Conservation (phyloP, 352 stramenopile genomes). For the Aphanomyces astaci region DNA sequence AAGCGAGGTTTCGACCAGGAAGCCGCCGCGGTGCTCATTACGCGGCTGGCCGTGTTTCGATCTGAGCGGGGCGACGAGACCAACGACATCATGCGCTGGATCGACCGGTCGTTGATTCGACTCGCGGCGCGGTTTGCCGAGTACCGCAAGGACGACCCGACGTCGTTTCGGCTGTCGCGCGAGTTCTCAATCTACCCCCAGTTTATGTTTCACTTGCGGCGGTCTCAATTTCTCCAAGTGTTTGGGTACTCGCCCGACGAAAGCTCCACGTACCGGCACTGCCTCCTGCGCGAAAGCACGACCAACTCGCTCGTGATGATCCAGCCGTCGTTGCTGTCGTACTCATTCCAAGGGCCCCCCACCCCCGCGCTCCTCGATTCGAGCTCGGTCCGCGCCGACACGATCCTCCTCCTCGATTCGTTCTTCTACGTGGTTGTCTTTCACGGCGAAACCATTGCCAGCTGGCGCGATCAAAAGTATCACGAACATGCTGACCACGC, state of each 20-base stretch:
- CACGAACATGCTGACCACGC: conserved; percentile 93
- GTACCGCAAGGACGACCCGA: conserved; percentile 97
- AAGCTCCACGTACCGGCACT: conserved; percentile 94
- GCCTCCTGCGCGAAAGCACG: conserved; percentile 91
- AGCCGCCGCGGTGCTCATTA: conserved; percentile 94
- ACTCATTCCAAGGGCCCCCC: conserved; percentile 91
- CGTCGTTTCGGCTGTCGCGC: conserved; percentile 91
- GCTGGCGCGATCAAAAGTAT: conserved; percentile 96
- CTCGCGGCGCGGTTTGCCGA: conserved; percentile 98
- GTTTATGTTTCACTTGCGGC: conserved; percentile 99
- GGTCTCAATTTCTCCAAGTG: conserved; percentile 98
- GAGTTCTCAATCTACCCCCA: conserved; percentile 99
- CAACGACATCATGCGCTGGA: conserved; percentile 84
- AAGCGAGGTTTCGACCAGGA: conserved; percentile 98
- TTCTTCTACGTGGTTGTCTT: conserved; percentile 99
- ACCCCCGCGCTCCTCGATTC: conserved; percentile 86
- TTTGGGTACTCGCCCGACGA: conserved; percentile 99
- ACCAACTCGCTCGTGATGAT: conserved; percentile 99
- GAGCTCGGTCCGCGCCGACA: conserved; percentile 93
- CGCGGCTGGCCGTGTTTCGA: conserved; percentile 81
- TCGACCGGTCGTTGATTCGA: conserved; percentile 96
- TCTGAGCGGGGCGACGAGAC: conserved; percentile 81
- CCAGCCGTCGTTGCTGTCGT: conserved; percentile 98
- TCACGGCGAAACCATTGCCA: conserved; percentile 98
- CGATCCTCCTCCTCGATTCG: conserved; percentile 98